Percentiles rank a stretch among this genome's conserved stretches.
These are phyloP conservation scores for Syzygium grande DNA, from an alignment of 345 rosid genomes.

Conservation along the genomic window DNA sequence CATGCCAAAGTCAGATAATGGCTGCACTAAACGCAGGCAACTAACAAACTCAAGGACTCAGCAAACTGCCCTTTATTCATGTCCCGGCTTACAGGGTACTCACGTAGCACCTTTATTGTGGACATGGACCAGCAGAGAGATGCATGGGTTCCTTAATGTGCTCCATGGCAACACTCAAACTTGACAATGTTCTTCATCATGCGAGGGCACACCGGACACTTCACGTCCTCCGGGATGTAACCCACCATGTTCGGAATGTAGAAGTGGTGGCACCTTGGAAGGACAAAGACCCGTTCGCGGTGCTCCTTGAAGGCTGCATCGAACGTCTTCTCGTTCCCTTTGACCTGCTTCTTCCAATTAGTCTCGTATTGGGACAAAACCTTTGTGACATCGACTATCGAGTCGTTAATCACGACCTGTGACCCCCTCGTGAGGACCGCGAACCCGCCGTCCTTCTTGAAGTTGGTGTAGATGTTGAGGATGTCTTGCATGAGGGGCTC, in stretches of 20 bases:
- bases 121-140: background rate
- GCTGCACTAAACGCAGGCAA: background rate
- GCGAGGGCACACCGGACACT: slow-evolving; percentile 7
- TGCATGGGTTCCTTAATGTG: background rate
- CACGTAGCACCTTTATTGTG: background rate
- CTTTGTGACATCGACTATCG: background rate
- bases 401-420: background rate
- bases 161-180: slow-evolving; percentile 8
- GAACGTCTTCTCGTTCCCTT: background rate
- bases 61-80: background rate
- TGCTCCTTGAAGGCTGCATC: background rate
- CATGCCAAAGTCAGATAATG: background rate
- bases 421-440: background rate
- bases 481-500: slow-evolving; percentile 2
- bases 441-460: slow-evolving; percentile 6
- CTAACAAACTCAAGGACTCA: background rate
- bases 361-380: background rate
- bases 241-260: slow-evolving; percentile 5
- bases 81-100: background rate
- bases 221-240: slow-evolving; percentile 5
- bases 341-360: slow-evolving; percentile 4
- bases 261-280: slow-evolving; percentile 1
- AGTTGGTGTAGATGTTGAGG: slow-evolving; percentile 4
- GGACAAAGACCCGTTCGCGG: background rate
- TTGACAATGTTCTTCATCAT: slow-evolving; percentile 5